These are phyloP conservation scores for Pseudogymnoascus sp. DNA, from an alignment of 2,329 filamentous ascomycete genomes.

Conservation along the genomic window DNA sequence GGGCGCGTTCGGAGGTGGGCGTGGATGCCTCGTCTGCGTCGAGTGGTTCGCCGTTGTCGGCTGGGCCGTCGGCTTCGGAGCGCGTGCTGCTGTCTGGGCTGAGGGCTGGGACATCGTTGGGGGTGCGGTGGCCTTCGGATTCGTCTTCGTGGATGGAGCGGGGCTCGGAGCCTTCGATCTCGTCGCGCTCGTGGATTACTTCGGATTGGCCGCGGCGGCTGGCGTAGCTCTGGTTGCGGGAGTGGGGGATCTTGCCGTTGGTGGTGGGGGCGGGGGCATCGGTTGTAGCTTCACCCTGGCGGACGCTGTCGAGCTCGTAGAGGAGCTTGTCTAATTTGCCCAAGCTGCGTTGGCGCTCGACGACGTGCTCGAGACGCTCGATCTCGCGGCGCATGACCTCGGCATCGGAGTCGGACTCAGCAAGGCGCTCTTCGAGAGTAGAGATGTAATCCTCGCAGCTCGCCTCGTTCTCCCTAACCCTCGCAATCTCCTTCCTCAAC, in stretches of 20 bases:
- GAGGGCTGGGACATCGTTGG: constrained; percentile 6
- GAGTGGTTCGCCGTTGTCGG: constrained; percentile 29
- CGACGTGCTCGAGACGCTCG: constrained; percentile 85
- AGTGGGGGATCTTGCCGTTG: constrained; percentile 43
- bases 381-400: constrained; percentile 97
- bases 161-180: constrained; percentile 18
- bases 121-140: constrained; percentile 17
- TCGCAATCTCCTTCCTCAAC: constrained; percentile 82
- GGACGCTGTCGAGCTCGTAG: constrained; percentile 77
- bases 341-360: constrained; percentile 89
- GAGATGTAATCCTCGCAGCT: constrained; percentile 95
- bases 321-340: constrained; percentile 91
- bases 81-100: constrained; percentile 18
- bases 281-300: constrained; percentile 38
- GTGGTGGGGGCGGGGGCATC: constrained; percentile 30
- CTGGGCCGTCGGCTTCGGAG: constrained; percentile 26
- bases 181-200: constrained; percentile 47
- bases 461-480: constrained; percentile 81
- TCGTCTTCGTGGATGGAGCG: constrained; percentile 19
- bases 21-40: constrained; percentile 31
- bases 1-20: background rate
- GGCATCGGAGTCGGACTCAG: constrained; percentile 90
- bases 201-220: constrained; percentile 48
- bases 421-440: constrained; percentile 87
- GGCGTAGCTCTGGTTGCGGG: constrained; percentile 44